Evolutionary conservation across 2,329 filamentous ascomycete species (phyloP), one percentile per base, ranked within the genome.

Genomic region (Bipolaris zeicola): DNA sequence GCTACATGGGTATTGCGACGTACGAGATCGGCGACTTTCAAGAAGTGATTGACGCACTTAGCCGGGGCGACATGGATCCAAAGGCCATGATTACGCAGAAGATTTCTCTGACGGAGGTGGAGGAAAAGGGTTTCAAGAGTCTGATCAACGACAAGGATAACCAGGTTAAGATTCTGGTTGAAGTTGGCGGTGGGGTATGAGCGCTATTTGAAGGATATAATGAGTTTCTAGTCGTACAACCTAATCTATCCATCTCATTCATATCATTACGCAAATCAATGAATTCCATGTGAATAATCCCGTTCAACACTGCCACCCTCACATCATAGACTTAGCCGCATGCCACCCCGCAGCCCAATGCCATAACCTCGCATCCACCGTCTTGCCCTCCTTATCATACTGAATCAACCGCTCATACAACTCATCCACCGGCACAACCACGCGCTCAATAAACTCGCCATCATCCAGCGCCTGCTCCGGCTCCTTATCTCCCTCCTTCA

Each of bases 361-460:
- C 67, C 83, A 85, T 55, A 87, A 71, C 78, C 84, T 85, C 11
- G 83, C 84, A 55, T 84, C 82, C 8, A 87, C 81, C 59, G 76
- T 81, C 66, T 83, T 81, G 10, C 84, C 79, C 69, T 79, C 75
- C 60, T 78, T 69, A 18, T 72, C 73, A 50, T 76, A 80, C 74
- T 76, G 69, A 49, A 77, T 80, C 55, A 87, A 69, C 51, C 81
- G 77, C 33, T 83, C 79, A 69, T 85, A 86, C 41, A 88, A 72
- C 67, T 85, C 82, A 20, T 76, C 69, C 13, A 88, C 68, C 42
- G 84, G 85, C 47, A 87, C 80, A 18, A 86, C 78, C 1, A 87
- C 81, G n/a, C 83, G 75, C 73, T 86, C 78, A 58, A 88, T 87
- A 66, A 84, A 81, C 75, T 87, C 85, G 8, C 85, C 85, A 49